Evolutionary conservation across 805 yeast genomes (phyloP), one percentile per base, ranked within the genome.

Genomic region (Metschnikowia proteae): DNA sequence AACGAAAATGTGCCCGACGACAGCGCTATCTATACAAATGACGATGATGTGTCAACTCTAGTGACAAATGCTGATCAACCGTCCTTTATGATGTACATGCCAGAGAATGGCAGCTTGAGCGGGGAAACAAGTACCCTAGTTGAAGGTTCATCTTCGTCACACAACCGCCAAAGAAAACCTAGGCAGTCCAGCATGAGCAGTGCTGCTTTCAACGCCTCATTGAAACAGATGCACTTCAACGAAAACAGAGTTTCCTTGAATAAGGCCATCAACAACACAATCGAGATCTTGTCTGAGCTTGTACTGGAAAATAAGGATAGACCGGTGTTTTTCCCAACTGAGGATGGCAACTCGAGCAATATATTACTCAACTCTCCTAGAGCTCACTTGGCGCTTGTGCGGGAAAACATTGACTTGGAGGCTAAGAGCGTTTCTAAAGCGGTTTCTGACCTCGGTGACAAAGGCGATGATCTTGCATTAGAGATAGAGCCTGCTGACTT

Each of bases 161-260:
- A 38, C 29, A 22, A 26, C 23, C 45, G 29, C 13, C 38, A 31
- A 22, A 51, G 41, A 22, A 45, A 52, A 29, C 52, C 49, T 7
- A 48, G 56, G 11, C 53, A 50, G 42, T 38, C 58, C 7, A 56
- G 58, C 38, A 57, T 52, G 48, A 50, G 51, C 42, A 53, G 53
- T 48, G 53, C 50, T 53, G 73, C 60, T n/a, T 59, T 74, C 51
- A 70, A 74, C 40, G 72, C 84, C 1, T 84, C 89, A 45, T 63
- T 85, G 30, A 81, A 83, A 50, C 96, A 91, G 61, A 67, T 85
- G 48, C 86, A 81, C 52, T 92, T 86, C 63, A 88, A 88, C 61
- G 83, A 84, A 57, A 83, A 84, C 68, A 78, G 86, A 47, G 70
- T 81, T 0, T 76, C 84, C 0, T 70, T 91, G 47, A 84, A 81